Evolutionary conservation across 2,329 filamentous ascomycete genomes (phyloP), one percentile per base, ranked within the genome.

Genomic region (Volutella citrinella): DNA sequence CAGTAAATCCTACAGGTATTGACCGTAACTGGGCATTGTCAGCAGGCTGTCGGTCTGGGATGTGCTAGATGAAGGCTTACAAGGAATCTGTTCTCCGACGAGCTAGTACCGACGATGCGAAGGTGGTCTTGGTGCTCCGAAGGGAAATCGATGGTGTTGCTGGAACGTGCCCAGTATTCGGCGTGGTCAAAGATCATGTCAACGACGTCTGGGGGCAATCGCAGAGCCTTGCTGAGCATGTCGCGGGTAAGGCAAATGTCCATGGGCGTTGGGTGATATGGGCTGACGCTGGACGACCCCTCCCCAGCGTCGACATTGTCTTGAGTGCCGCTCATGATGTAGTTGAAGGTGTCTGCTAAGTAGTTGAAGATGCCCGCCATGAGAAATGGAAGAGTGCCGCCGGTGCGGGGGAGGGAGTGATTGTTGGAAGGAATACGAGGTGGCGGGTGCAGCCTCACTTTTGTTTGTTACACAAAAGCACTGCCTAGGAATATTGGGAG

Each of bases 111-210:
- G 3, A 15, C 21, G 9, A 64, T 47, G 2, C 34, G 30, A 3
- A 61, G 23, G 6, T 42, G 26, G 13, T 34, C 30, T 5, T 38
- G 42, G 5, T 57, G 46, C 29, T 57, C 42, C 5, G 31, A 32
- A 5, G 27, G 28, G 25, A 45, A 60, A 13, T 63, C 43, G 10
- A 63, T 43, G 18, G 52, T 52, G 15, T 57, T 63, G 31, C 48
- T 55, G 3, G 70, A 68, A 44, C 72, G 71, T 11, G 70, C 70
- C 78, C 79, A 83, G 55, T 82, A 82, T 55, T 81, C 77, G 34
- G 77, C 79, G 18, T 63, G 53, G 48, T 83, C 78, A 34, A 82
- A 56, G 27, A 83, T 68, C 27, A 56, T 52, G 47, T 81, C 70
- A 22, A 78, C 60, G 0, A 83, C 39, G 40, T 82, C 78, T 3